Conservation (phyloP, 306 rosid species). For the Cicer yamashitae region DNA sequence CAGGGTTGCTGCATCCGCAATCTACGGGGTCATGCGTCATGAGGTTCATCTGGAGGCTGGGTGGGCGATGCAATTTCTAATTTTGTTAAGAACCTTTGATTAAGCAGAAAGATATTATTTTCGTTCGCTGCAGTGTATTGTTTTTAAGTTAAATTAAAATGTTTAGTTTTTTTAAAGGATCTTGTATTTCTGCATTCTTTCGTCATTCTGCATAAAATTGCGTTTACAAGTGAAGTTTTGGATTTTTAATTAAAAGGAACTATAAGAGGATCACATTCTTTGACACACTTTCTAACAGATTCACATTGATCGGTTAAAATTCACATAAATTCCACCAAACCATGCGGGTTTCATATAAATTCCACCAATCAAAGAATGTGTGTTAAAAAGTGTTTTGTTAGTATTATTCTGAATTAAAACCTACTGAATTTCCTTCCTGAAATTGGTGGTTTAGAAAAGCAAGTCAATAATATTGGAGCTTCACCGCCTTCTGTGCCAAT, state of each 20-base stretch:
- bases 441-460: neutral
- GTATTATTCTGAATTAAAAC: neutral
- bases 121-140: neutral
- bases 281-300: no score
- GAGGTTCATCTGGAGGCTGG: neutral
- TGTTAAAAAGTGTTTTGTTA: no score
- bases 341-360: no score
- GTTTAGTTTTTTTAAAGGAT: neutral
- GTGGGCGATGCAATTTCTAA: neutral
- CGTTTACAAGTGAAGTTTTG: neutral
- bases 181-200: neutral
- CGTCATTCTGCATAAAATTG: neutral
- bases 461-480: neutral
- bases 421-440: neutral
- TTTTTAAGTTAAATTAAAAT: neutral
- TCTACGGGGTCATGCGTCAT: neutral
- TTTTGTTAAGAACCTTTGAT: neutral
- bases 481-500: no score
- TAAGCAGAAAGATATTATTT: slow-evolving; percentile 2
- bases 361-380: no score
- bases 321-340: no score
- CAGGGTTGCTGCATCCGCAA: neutral
- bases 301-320: no score
- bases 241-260: neutral
- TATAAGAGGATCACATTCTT: no score